Base-by-base conservation (phyloP, 23 red algal genomes). In the Chondrus crispus region DNA sequence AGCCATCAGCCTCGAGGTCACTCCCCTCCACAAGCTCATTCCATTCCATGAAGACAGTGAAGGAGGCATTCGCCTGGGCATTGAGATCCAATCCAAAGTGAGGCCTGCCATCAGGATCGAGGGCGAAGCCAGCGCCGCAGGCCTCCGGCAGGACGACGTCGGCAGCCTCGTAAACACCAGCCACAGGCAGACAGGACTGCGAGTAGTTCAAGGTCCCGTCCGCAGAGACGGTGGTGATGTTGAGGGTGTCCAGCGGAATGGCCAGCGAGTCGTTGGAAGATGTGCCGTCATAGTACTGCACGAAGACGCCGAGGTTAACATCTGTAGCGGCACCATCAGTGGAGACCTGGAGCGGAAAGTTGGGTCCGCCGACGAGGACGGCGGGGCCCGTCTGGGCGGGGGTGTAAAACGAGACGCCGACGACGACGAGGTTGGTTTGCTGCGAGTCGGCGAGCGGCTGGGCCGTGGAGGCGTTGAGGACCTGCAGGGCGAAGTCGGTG, bases 241-340 rank as follows among this genome's bases (percentile, higher is more conserved):
- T 26, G 47, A 82, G 51, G 20, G 22, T 53, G 10, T 47, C 54
- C 38, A 77, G 64, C n/a, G 77, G 54, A 75, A 75, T 79, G 11
- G 78, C 32, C 45, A 82, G 46, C 3, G 74, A 74, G 43, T 62
- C 57, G 35, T 75, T 93, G 6, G 89, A 84, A 72, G 57, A 74
- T 54, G 54, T 72, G 28, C 89, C 89, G 74, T 93, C 80, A 46
- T 74, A 70, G 64, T 83, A 93, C 79, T 93, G 89, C 50, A 93
- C 81, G 43, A 82, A 91, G 26, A 80, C 88, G 11, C 40, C 78
- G 8, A 91, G 74, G 46, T 68, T 73, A 4, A 81, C 38, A 54
- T 40, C 46, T 4, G 33, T 42, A 10, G n/a, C 46, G 20, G 72
- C 43, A 10, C 81, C 49, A 4, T 82, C 88, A 6, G 53, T 64